Conservation (phyloP, 352 stramenopile genomes). For the Globisporangium paddicum region DNA sequence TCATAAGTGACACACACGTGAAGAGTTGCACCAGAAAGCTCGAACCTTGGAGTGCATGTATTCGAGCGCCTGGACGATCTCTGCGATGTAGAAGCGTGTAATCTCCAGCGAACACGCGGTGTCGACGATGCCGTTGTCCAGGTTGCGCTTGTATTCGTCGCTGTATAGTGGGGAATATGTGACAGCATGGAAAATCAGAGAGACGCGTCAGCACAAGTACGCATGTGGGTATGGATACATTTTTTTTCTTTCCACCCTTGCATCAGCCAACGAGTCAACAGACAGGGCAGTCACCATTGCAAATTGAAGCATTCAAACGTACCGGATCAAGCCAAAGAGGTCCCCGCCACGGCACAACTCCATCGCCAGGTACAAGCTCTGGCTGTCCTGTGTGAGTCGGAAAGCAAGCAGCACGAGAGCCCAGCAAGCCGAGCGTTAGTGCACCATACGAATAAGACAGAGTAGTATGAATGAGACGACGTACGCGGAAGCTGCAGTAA, state of each 20-base stretch:
- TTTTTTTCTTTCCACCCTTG: not conserved
- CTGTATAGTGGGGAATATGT: slow-evolving; percentile 13
- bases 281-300: not conserved
- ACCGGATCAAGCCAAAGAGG: slow-evolving; percentile 79
- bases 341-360: slow-evolving; percentile 82
- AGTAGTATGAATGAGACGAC: not conserved
- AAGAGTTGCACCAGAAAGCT: not conserved
- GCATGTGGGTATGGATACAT: slow-evolving; percentile 3
- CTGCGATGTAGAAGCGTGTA: slow-evolving; percentile 90
- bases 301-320: too few relatives aligned
- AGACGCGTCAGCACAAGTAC: not conserved
- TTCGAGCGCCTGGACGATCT: slow-evolving; percentile 91
- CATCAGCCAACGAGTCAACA: not conserved
- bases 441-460: not conserved
- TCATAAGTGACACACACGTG: not conserved
- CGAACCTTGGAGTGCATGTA: slow-evolving; percentile 92
- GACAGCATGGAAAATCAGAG: slow-evolving; percentile 7
- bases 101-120: slow-evolving; percentile 65
- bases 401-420: not conserved
- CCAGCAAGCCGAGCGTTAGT: slow-evolving; percentile 8
- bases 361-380: slow-evolving; percentile 88
- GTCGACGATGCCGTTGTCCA: slow-evolving; percentile 46
- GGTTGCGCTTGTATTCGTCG: slow-evolving; percentile 50
- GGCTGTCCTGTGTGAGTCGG: slow-evolving; percentile 49
- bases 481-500: slow-evolving; percentile 84